Conservation (phyloP, 2,329 filamentous ascomycete genomes). For the Aspergillus sp. region DNA sequence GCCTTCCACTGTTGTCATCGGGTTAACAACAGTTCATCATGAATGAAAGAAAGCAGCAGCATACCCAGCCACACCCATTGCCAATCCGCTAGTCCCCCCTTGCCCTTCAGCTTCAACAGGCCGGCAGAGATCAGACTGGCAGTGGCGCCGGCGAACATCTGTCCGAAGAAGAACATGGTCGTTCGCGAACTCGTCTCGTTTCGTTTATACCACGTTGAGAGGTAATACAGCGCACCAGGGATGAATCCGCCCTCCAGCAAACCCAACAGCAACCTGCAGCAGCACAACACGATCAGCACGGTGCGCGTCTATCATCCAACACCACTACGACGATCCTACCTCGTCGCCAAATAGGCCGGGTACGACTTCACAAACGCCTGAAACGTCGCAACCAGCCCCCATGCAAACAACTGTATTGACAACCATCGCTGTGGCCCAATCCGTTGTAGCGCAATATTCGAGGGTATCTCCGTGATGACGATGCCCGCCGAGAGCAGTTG, state of each 20-base stretch:
- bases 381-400: conserved; percentile 47
- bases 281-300: too few species aligned
- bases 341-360: conserved; percentile 41
- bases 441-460: conserved; percentile 46
- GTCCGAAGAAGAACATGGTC: conserved; percentile 50
- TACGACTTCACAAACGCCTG: conserved; percentile 46
- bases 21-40: too few species aligned
- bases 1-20: conserved; percentile 37
- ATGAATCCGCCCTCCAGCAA: conserved; percentile 50
- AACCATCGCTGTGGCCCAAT: conserved; percentile 49
- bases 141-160: conserved; percentile 44
- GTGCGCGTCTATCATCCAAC: too few species aligned
- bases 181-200: conserved; percentile 46
- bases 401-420: conserved; percentile 46
- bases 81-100: conserved; percentile 45
- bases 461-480: conserved; percentile 44
- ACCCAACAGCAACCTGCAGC: conserved; percentile 39
- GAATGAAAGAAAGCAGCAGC: background rate
- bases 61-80: conserved; percentile 46
- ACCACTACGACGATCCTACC: conserved; percentile 11
- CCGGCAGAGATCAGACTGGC: conserved; percentile 32
- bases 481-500: conserved; percentile 46
- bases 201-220: conserved; percentile 50
- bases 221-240: conserved; percentile 40
- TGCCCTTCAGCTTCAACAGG: conserved; percentile 43